Conservation (phyloP, 1,284 basidiomycete species). For the Ustilago loliicola region DNA sequence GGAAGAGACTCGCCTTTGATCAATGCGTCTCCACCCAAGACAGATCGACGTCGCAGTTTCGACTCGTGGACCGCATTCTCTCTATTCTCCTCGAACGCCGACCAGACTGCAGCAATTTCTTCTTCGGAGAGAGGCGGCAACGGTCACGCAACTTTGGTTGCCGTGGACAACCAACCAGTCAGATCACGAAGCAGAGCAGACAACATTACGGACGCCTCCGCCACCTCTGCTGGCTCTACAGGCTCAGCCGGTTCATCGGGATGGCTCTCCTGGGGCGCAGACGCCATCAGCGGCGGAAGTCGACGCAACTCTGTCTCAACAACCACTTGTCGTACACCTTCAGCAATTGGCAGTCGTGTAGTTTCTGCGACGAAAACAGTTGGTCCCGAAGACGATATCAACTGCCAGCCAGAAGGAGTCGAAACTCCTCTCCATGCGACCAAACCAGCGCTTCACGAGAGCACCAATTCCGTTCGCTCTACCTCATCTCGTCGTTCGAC, state of each 20-base stretch:
- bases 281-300: background rate
- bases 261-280: constrained; percentile 20
- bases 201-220: constrained; percentile 4
- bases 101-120: background rate
- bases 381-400: constrained; percentile 18
- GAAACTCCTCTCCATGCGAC: background rate
- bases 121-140: background rate
- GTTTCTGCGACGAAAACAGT: background rate
- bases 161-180: background rate
- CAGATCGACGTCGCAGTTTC: constrained; percentile 25
- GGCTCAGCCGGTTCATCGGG: constrained; percentile 14
- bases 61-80: constrained; percentile 41
- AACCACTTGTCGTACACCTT: background rate
- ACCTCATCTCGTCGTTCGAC: background rate
- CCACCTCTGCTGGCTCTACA: constrained; percentile 6
- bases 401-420: constrained; percentile 29
- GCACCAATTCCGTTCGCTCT: constrained; percentile 11
- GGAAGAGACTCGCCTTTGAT: constrained; percentile 7
- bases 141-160: background rate
- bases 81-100: constrained; percentile 22
- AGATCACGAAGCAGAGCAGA: constrained; percentile 1
- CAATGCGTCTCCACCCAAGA: constrained; percentile 17
- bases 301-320: constrained; percentile 19
- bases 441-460: background rate
- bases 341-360: background rate